Conservation (phyloP, 225 moss, liverwort and hornwort genomes). For the Physcomitrium patens region DNA sequence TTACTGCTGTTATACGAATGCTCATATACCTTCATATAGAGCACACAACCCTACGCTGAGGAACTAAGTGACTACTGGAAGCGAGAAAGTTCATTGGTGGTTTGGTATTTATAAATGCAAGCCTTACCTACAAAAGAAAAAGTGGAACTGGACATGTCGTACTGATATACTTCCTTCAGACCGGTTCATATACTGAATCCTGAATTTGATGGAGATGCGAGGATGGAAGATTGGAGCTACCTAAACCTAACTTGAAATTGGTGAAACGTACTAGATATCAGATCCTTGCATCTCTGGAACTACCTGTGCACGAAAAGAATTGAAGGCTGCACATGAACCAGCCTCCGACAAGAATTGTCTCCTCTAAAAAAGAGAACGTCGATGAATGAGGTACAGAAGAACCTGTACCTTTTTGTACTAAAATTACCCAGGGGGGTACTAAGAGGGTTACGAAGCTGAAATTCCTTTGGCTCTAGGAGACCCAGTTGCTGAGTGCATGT, state of each 20-base stretch:
- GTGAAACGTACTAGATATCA: slow-evolving; percentile 38
- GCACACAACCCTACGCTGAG: slow-evolving; percentile 27
- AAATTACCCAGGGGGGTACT: slow-evolving; percentile 23
- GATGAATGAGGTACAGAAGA: slow-evolving; percentile 39
- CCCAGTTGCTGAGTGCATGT: slow-evolving; percentile 64
- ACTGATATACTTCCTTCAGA: slow-evolving; percentile 4
- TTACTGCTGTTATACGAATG: slow-evolving; percentile 19
- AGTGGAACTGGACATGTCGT: neutral
- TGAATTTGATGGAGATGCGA: slow-evolving; percentile 29
- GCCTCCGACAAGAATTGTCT: slow-evolving; percentile 41
- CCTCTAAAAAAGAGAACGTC: slow-evolving; percentile 29
- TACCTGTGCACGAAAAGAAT: slow-evolving; percentile 22
- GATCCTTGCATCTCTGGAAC: slow-evolving; percentile 39
- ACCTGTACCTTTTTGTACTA: slow-evolving; percentile 32
- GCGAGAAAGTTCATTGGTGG: slow-evolving; percentile 16
- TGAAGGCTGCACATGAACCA: slow-evolving; percentile 32
- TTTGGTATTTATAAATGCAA: slow-evolving; percentile 22
- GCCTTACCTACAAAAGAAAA: neutral
- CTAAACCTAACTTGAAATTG: slow-evolving; percentile 41
- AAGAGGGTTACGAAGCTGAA: slow-evolving; percentile 53
- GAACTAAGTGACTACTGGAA: slow-evolving; percentile 13
- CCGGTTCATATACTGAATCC: slow-evolving; percentile 24
- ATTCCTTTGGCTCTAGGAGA: slow-evolving; percentile 57
- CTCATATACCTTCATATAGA: slow-evolving; percentile 20
- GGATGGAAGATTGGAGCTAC: slow-evolving; percentile 27